Percentiles rank a stretch among this genome's conserved stretches.
Evolutionary conservation across 2,329 filamentous ascomycete species (phyloP).

Genomic region (Claviceps maximensis): DNA sequence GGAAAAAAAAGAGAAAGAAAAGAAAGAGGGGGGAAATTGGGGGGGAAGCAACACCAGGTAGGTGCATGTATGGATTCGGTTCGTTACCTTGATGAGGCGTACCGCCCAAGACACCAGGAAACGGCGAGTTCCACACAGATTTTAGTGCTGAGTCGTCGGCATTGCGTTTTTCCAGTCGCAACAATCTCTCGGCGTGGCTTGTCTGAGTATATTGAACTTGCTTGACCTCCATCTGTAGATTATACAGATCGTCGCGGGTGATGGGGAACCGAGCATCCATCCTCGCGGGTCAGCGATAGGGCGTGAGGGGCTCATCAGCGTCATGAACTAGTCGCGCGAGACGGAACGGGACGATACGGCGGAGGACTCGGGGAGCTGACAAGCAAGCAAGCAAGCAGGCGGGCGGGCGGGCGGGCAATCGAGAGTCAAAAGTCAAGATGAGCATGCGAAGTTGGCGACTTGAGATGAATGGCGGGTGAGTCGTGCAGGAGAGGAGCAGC

Average conservation of each 20-base stretch:
- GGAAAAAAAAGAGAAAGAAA: too few relatives aligned
- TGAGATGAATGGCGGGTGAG: background rate
- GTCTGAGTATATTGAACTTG: slow-evolving; percentile 51
- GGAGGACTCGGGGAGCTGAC: background rate
- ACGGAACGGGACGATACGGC: background rate
- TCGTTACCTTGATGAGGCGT: slow-evolving; percentile 74
- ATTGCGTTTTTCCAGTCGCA: slow-evolving; percentile 51
- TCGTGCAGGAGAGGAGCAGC: background rate
- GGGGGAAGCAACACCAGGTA: background rate
- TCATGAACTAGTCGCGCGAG: background rate
- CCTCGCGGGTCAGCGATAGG: slow-evolving; percentile 17
- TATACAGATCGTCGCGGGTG: slow-evolving; percentile 51
- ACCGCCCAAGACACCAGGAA: slow-evolving; percentile 70
- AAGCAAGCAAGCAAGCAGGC: background rate
- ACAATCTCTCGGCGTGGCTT: slow-evolving; percentile 48
- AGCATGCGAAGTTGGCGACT: background rate
- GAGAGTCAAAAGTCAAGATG: background rate
- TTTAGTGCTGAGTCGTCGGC: slow-evolving; percentile 58
- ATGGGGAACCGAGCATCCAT: slow-evolving; percentile 52
- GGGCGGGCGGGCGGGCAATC: too few relatives aligned
- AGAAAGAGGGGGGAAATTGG: background rate
- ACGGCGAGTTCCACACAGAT: slow-evolving; percentile 88
- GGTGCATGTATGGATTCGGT: background rate
- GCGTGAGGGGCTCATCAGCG: background rate
- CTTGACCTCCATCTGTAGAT: slow-evolving; percentile 58